These are phyloP conservation scores for Vigna angularis DNA, from an alignment of 306 rosid genomes.

Conservation along the genomic window DNA sequence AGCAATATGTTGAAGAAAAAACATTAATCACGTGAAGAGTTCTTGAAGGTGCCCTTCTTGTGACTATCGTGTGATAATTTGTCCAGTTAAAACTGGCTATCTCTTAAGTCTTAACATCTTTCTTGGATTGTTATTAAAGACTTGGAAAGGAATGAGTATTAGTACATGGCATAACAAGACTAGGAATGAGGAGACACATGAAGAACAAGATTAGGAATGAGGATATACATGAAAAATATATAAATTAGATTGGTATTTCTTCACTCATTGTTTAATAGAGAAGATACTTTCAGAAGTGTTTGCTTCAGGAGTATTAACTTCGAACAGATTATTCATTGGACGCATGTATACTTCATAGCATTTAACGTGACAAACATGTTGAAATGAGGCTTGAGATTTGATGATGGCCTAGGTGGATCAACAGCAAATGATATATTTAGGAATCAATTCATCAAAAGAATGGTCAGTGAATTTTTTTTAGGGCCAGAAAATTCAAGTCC, in stretches of 20 bases:
- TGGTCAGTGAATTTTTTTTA: not conserved
- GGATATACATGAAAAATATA: slow-evolving; percentile 10
- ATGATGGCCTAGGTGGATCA: slow-evolving; percentile 22
- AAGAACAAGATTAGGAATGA: slow-evolving; percentile 26
- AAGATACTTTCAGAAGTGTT: slow-evolving; percentile 23
- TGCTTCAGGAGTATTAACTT: slow-evolving; percentile 28
- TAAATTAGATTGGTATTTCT: slow-evolving; percentile 18
- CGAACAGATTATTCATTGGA: slow-evolving; percentile 1
- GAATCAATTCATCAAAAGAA: slow-evolving; percentile 17
- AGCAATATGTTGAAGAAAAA: slow-evolving; percentile 61
- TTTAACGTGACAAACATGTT: not conserved
- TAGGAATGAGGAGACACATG: slow-evolving; percentile 12
- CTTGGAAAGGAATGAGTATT: slow-evolving; percentile 36
- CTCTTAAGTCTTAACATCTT: slow-evolving; percentile 35
- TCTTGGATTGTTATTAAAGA: slow-evolving; percentile 33
- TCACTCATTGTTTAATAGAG: not conserved
- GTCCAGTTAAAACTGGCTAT: slow-evolving; percentile 42
- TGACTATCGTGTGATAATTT: slow-evolving; percentile 11
- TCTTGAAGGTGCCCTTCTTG: slow-evolving; percentile 22
- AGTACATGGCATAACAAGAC: slow-evolving; percentile 31
- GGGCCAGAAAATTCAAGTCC: slow-evolving; percentile 3
- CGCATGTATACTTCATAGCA: not conserved
- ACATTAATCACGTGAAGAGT: slow-evolving; percentile 1
- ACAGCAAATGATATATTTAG: not conserved
- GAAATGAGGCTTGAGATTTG: slow-evolving; percentile 34